These are phyloP conservation scores for Botryosphaeria dothidea DNA, from an alignment of 2,329 filamentous ascomycete species.

Conservation along the genomic window DNA sequence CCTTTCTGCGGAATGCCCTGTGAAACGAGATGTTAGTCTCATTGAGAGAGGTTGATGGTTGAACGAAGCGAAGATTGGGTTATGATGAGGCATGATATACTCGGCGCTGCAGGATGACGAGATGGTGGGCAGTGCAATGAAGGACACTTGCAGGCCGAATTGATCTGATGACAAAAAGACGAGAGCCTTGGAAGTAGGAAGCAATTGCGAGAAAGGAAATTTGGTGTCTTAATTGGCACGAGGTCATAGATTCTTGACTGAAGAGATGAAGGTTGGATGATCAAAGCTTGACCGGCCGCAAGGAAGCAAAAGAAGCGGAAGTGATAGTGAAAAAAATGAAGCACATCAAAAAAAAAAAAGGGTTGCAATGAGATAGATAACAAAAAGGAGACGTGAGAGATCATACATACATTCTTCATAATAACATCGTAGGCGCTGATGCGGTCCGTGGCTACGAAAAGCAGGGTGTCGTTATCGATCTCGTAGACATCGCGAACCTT, in stretches of 20 bases:
- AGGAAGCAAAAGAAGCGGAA: background rate
- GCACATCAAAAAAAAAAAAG: no score
- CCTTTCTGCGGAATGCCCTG: constrained; percentile 68
- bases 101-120: background rate
- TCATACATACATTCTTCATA: constrained; percentile 68
- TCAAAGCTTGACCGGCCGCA: background rate
- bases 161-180: no score
- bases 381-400: background rate
- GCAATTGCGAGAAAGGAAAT: no score
- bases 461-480: constrained; percentile 68
- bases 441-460: constrained; percentile 85
- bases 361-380: background rate
- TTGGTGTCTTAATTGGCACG: no score
- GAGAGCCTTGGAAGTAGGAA: no score
- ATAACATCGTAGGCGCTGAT: constrained; percentile 96
- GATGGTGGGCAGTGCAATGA: background rate
- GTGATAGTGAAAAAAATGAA: background rate
- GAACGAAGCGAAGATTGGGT: background rate
- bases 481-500: constrained; percentile 84
- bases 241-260: no score
- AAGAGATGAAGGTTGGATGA: background rate
- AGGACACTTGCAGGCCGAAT: background rate
- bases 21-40: background rate
- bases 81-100: background rate
- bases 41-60: background rate